Evolutionary conservation across 2,329 filamentous ascomycete genomes (phyloP), one percentile per base, ranked within the genome.

Genomic region (Colletotrichum sp.): DNA sequence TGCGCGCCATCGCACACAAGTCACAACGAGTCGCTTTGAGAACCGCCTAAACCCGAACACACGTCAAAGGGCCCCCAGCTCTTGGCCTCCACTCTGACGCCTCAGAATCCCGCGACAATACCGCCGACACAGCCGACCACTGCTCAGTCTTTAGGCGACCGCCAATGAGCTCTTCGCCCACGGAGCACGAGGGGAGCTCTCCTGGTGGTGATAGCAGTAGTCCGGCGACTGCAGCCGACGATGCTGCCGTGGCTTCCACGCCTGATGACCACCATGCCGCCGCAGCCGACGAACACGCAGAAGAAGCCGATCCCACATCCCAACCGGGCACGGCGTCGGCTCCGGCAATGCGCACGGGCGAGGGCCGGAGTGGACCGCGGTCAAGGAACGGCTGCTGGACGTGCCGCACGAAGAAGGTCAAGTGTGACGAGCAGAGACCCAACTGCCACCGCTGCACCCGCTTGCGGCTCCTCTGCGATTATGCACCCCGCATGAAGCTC

Each of bases 391-490:
- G 76, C 4, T 82, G 77, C 48, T 80, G 79, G 78, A 83, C 82
- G 0, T 83, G 81, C 61, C 80, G 82, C 55, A 75, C 78, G 6
- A 83, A 82, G 67, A 83, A 83, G 72, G 81, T 82, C 30, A 83
- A 83, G 38, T 83, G 81, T 64, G 82, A 83, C 64, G 82, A 83
- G 71, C 72, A 61, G 55, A 73, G 75, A 24, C 82, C 81, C 2
- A 77, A 78, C 30, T 83, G 81, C 58, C 71, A 77, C 32, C 79
- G 81, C 48, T 83, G 81, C 71, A 69, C 74, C 2, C 79, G 81
- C 12, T 70, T 83, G 24, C 75, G 77, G 71, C 78, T 80, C 4
- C 70, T 80, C 18, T 83, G 82, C 77, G 81, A 82, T 34, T 83
- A 83, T 63, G 72, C 70, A 28, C 81, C 82, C 7, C 77, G 79